Conservation (phyloP, 768 basidiomycete genomes). For the Lentinula boryana region DNA sequence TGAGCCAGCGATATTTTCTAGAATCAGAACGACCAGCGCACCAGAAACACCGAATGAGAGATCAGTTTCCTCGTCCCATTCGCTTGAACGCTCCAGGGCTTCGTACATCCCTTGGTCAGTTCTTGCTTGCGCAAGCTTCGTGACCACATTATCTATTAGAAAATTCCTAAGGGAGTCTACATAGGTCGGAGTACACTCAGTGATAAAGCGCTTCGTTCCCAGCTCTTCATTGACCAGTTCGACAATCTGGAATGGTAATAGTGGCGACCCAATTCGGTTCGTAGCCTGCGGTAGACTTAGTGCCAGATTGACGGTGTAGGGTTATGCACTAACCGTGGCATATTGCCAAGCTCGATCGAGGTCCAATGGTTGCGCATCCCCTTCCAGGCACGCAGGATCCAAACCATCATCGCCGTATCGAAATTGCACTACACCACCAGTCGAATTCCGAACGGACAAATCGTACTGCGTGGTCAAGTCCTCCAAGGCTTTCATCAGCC, state of each 20-base stretch:
- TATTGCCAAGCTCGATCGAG: slow-evolving; percentile 84
- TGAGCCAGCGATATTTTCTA: neutral
- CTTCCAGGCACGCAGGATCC: slow-evolving; percentile 94
- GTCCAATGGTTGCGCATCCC: slow-evolving; percentile 91
- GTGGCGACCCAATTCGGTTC: slow-evolving; percentile 48
- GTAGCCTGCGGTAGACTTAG: slow-evolving; percentile 28
- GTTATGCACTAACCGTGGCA: slow-evolving; percentile 51
- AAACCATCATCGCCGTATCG: slow-evolving; percentile 95
- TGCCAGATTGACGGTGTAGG: neutral
- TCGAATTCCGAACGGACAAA: slow-evolving; percentile 89
- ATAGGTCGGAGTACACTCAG: slow-evolving; percentile 68
- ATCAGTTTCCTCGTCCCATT: slow-evolving; percentile 77
- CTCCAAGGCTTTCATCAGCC: slow-evolving; percentile 98
- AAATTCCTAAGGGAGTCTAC: slow-evolving; percentile 65
- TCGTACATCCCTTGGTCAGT: slow-evolving; percentile 77
- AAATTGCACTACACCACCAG: slow-evolving; percentile 95
- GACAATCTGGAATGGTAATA: slow-evolving; percentile 85
- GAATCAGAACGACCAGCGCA: slow-evolving; percentile 17
- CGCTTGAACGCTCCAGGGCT: slow-evolving; percentile 64
- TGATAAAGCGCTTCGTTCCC: slow-evolving; percentile 49
- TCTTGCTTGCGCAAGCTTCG: slow-evolving; percentile 61
- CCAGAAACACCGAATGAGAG: slow-evolving; percentile 70
- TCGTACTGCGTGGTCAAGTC: slow-evolving; percentile 97
- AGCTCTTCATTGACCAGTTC: slow-evolving; percentile 66
- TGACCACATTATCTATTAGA: slow-evolving; percentile 59